Evolutionary conservation across 495 filamentous ascomycete species (phyloP).

Genomic region (Saxophila tyrrhenica): DNA sequence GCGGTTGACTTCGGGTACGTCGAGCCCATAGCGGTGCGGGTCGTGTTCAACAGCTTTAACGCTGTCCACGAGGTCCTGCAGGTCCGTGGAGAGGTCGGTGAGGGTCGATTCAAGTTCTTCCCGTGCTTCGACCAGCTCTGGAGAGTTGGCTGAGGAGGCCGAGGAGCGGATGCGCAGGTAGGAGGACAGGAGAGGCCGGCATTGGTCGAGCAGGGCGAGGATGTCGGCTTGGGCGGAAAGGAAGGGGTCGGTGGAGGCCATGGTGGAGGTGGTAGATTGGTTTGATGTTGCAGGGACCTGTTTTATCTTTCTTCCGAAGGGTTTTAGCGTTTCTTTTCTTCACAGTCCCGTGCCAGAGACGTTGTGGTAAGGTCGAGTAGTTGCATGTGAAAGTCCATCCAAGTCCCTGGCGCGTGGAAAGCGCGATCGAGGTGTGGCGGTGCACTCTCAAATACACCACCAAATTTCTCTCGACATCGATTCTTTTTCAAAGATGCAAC

Average conservation of each 20-base stretch:
- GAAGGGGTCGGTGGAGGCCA: constrained; percentile 55
- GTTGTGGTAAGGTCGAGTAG: no score
- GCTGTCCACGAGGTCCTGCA: constrained; percentile 77
- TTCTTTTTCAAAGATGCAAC: no score
- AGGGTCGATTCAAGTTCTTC: constrained; percentile 70
- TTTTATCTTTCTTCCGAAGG: no score
- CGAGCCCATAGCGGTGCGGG: constrained; percentile 79
- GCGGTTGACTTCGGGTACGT: constrained; percentile 68
- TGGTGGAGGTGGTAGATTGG: no score
- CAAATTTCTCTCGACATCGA: no score
- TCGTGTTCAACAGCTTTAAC: constrained; percentile 82
- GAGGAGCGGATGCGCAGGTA: constrained; percentile 93
- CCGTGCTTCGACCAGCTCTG: constrained; percentile 76
- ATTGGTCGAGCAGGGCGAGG: constrained; percentile 62
- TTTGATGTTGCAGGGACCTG: no score
- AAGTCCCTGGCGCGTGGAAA: no score
- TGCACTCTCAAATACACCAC: no score
- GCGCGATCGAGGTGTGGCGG: no score
- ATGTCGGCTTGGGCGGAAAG: constrained; percentile 91
- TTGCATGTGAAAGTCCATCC: no score
- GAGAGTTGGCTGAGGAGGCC: constrained; percentile 54
- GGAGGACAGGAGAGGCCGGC: constrained; percentile 78
- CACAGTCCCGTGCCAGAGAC: no score
- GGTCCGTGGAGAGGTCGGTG: constrained; percentile 66
- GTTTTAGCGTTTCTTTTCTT: no score